Evolutionary conservation across 192 early-diverging fungal genomes (phyloP), one percentile per base, ranked within the genome.

Genomic region (Coemansia asiatica): DNA sequence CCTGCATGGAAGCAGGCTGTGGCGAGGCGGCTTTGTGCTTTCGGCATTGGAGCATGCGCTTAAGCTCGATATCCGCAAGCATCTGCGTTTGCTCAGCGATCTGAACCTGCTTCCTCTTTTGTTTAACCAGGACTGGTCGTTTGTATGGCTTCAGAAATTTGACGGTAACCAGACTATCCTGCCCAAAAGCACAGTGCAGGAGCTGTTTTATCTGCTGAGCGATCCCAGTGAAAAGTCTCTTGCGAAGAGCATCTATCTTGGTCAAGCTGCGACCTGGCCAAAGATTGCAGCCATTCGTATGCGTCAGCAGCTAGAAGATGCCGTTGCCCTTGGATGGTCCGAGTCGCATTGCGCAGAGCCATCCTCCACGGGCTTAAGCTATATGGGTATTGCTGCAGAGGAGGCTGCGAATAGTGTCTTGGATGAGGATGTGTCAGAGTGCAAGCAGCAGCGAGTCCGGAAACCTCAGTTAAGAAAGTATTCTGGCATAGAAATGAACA

Each of bases 21-120:
- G 92, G 92, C 85, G 94, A 18, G 95, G 95, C 40, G 94, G 94
- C n/a, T 95, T 94, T 73, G 28, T 96, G 18, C 84, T 87, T 0
- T 89, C 91, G 4, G 85, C 87, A 0, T 68, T 94, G 19, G 91
- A 91, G 63, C 93, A 94, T 59, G 82, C 88, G 56, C 76, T 94
- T 46, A 91, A 91, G 67, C 85, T 96, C 15, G 94, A 95, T 38
- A 75, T 96, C 18, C 89, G 85, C 38, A 95, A 96, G 69, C 94
- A 91, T 89, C 73, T 95, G 33, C 85, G 90, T 19, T 83, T 94
- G 12, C 72, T 94, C 16, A 73, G 91, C 68, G 92, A 95, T 58
- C 64, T 95, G 16, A 82, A 89, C 57, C 73, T 98, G 19, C 71
- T 95, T 35, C 96, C 96, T 3, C 82, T 79, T 33, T 56, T 92